These are phyloP conservation scores for Pythium sp. DNA, from an alignment of 352 stramenopile species.

Conservation along the genomic window DNA sequence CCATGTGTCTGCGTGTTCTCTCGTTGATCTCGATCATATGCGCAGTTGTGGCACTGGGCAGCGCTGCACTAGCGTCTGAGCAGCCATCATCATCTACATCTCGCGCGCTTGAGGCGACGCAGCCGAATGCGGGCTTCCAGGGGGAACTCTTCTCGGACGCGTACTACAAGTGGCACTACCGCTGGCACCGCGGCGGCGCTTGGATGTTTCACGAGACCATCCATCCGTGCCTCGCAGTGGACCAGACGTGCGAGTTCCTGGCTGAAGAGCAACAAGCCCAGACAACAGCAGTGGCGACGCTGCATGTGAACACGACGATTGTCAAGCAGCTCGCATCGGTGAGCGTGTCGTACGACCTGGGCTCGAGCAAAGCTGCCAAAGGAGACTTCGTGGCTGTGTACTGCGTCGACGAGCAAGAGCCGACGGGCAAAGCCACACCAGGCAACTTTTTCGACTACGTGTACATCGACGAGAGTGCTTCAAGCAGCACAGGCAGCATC, in stretches of 20 bases:
- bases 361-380: neutral
- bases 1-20: conserved; percentile 1
- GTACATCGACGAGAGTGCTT: conserved; percentile 4
- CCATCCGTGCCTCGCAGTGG: conserved; percentile 26
- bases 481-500: conserved; percentile 14
- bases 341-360: conserved; percentile 20
- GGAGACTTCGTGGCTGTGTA: conserved; percentile 37
- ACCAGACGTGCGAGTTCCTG: conserved; percentile 11
- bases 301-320: conserved; percentile 27
- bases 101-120: neutral
- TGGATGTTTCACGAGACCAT: conserved; percentile 33
- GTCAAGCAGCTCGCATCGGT: conserved; percentile 21
- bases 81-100: neutral
- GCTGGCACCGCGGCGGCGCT: conserved; percentile 33
- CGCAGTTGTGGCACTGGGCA: neutral
- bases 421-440: neutral
- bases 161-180: conserved; percentile 22
- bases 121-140: neutral
- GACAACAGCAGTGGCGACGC: neutral
- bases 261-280: neutral
- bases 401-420: conserved; percentile 30
- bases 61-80: neutral
- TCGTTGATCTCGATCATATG: neutral
- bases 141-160: conserved; percentile 10
- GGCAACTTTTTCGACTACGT: conserved; percentile 28